These are phyloP conservation scores for Aspergillus floridensis DNA, from an alignment of 2,329 filamentous ascomycete genomes.

Conservation along the genomic window DNA sequence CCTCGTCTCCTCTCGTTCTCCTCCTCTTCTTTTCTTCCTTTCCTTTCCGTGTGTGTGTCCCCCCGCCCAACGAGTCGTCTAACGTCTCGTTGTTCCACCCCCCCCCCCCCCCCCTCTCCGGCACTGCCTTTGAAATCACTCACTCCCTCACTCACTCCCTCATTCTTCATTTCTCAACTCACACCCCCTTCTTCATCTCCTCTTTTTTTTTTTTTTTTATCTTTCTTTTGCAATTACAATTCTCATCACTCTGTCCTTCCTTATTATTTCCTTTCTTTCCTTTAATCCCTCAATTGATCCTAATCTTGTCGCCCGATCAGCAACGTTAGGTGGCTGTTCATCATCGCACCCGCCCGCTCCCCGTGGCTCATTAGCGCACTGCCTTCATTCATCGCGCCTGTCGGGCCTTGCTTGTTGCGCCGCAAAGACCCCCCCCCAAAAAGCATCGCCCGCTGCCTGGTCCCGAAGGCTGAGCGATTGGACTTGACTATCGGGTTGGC, in stretches of 20 bases:
- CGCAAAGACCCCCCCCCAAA: not conserved
- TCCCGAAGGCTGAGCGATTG: conserved; percentile 11
- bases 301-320: conserved; percentile 10
- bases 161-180: conserved; percentile 24
- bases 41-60: too few species aligned
- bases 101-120: conserved; percentile 22
- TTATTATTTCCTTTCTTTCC: conserved; percentile 11
- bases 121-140: conserved; percentile 13
- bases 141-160: conserved; percentile 16
- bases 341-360: conserved; percentile 4
- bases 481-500: conserved; percentile 16
- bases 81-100: too few species aligned
- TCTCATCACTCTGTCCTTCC: not conserved
- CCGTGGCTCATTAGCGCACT: conserved; percentile 2
- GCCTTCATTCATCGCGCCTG: not conserved
- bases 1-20: too few species aligned
- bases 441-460: conserved; percentile 7
- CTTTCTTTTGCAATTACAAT: conserved; percentile 9
- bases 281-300: conserved; percentile 8
- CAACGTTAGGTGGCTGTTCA: conserved; percentile 5
- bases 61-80: too few species aligned
- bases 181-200: conserved; percentile 11
- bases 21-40: too few species aligned
- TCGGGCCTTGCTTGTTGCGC: conserved; percentile 14
- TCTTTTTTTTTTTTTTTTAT: conserved; percentile 11